These are phyloP conservation scores for Coelastrella sp. DNA, from an alignment of 139 green algal genomes.

Conservation along the genomic window DNA sequence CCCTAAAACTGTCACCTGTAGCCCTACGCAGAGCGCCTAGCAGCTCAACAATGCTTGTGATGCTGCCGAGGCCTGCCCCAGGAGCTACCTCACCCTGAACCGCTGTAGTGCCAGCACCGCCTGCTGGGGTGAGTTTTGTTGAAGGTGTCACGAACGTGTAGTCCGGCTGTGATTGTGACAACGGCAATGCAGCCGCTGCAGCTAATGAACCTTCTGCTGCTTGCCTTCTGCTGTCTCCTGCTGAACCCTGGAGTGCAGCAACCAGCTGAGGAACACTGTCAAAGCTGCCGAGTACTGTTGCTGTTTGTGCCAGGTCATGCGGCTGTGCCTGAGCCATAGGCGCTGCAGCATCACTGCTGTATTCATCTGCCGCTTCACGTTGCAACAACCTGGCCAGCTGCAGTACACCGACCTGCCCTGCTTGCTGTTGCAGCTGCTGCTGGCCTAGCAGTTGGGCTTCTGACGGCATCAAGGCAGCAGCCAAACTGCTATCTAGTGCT, in stretches of 20 bases:
- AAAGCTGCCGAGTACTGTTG: not conserved
- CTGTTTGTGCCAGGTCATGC: not conserved
- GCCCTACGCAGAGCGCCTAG: not conserved
- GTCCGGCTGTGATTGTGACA: not conserved
- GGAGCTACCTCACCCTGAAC: not conserved
- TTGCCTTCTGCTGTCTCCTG: not conserved
- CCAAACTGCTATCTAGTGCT: not conserved
- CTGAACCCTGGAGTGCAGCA: not conserved
- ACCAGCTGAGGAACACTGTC: constrained; percentile 11
- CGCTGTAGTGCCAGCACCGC: not conserved
- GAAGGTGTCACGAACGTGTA: not conserved
- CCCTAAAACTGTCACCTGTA: constrained; percentile 12
- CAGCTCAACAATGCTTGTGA: not conserved
- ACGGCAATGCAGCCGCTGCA: not conserved
- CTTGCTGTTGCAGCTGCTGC: not conserved
- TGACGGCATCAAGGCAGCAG: not conserved
- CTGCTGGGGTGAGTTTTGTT: not conserved
- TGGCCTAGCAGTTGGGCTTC: not conserved
- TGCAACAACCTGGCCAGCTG: too few species aligned
- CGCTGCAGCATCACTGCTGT: not conserved
- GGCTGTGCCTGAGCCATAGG: not conserved
- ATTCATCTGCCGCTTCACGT: not conserved
- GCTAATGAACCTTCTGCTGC: constrained; percentile 17
- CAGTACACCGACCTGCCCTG: not conserved
- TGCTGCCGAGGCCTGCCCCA: not conserved